Base-by-base conservation (phyloP, 2,329 filamentous ascomycete genomes). In the Trichoderma cornu-damae region DNA sequence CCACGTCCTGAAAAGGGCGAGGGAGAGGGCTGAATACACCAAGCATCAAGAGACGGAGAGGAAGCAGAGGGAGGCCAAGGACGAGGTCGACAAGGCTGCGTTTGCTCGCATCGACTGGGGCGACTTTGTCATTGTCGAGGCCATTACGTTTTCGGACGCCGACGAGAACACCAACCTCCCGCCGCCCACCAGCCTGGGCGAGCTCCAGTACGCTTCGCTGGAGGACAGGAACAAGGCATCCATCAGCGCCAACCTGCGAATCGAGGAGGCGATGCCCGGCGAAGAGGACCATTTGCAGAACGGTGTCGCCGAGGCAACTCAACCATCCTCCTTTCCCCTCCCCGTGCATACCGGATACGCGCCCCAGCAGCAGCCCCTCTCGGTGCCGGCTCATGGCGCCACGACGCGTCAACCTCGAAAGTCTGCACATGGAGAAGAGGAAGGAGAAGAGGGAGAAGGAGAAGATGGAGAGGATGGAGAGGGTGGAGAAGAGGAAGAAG, bases 91-190 rank as follows among this genome's bases (percentile, higher is more conserved):
- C 70, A 86, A 86, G 66, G 75, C 80, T 20, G 78, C 84, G 54
- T 85, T 94, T 71, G 88, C 88, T 1, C 88, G 94, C 65, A 94
- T 99, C 61, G 94, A 99, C 72, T 99, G 94, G 94, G 90, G 96
- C 68, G 93, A 97, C 69, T 99, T 99, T 66, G 87, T 93, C 32
- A 88, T 99, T 18, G 91, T 96, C 43, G 94, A 96, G 73, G 96
- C 92, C 0, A 92, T 99, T 54, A 79, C 90, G 14, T 99, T 99
- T 72, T 91, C 85, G 59, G 92, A 96, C 64, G 82, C 84, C 37
- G 94, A 99, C 70, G 92, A 96, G 64, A 83, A 89, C 61, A 84
- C 86, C 35, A 87, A 94, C 62, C 84, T 99, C 9, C 92, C 93
- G 30, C 88, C 92, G 1, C 94, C 94, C 1, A 94, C 90, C 3